Evolutionary conservation across 1,284 basidiomycete species (phyloP).

Genomic region (Leccinum griseonigrum): DNA sequence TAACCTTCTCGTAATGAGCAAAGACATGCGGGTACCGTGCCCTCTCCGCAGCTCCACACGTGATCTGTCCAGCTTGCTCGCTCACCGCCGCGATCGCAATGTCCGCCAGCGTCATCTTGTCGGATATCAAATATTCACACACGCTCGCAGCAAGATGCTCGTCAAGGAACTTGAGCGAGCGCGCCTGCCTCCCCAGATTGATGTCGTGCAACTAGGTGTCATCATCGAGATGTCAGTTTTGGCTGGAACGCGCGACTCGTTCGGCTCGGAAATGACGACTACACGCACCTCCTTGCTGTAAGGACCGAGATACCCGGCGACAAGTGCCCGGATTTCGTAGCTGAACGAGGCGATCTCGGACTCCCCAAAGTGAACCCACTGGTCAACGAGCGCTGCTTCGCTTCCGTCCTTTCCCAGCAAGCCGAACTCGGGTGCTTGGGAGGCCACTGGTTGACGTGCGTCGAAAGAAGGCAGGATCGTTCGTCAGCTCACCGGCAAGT

Average conservation of each 20-base stretch:
- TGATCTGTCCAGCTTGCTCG: conserved; percentile 29
- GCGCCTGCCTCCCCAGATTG: conserved; percentile 25
- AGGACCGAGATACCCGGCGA: conserved; percentile 21
- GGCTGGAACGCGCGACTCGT: not conserved
- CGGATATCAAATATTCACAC: conserved; percentile 50
- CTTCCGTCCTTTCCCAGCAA: conserved; percentile 46
- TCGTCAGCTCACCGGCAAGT: not conserved
- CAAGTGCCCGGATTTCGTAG: conserved; percentile 18
- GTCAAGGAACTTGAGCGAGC: conserved; percentile 43
- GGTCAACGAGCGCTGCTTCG: conserved; percentile 51
- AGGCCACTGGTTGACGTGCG: conserved; percentile 38
- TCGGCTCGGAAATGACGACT: not conserved
- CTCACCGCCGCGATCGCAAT: conserved; percentile 47
- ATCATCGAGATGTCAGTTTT: not conserved
- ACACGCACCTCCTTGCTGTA: conserved; percentile 29
- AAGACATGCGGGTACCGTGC: conserved; percentile 49
- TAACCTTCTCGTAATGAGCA: conserved; percentile 50
- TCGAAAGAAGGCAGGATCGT: not conserved
- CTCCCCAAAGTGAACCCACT: conserved; percentile 55
- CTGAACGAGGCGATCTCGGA: conserved; percentile 39
- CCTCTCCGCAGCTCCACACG: conserved; percentile 43
- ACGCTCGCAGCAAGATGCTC: conserved; percentile 47
- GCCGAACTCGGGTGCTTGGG: conserved; percentile 49
- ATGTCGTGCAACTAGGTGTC: conserved; percentile 27
- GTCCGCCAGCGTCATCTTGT: conserved; percentile 62